Base-by-base conservation (phyloP, 179 eudicot genomes). In the Actinidia polygama region DNA sequence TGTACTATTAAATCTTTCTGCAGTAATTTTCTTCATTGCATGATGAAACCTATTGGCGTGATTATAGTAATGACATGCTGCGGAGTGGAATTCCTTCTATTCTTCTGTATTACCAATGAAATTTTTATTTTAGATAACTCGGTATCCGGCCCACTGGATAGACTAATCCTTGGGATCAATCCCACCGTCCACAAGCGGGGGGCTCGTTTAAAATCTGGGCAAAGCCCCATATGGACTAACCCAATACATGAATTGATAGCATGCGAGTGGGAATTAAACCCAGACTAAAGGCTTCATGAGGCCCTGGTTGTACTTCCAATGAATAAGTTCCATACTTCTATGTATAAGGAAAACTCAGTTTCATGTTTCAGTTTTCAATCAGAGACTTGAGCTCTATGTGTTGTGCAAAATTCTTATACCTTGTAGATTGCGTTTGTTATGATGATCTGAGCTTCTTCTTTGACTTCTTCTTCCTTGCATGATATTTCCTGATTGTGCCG, bases 401-500 rank as follows among this genome's bases (percentile, higher is more conserved):
- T 50, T 64, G 23, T 16, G 71, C 47, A 8, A 53, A 53, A 18
- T 24, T 30, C 7, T 36, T 24, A 62, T 64, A 53, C 62, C 24
- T 54, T 72, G 24, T 19, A n/a, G 66, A 69, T 54, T 54, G 40
- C 49, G 21, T 80, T 4, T 30, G 11, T 66, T 61, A 30, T 50
- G 18, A 59, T 24, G 24, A 30, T 70, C 53, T 81, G 72, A 76
- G 59, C 40, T 19, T 69, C 71, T 68, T 8, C 18, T 30, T 83
- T 70, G 24, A 15, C 61, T 70, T 69, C 19, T 58, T 53, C 19
- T 58, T 67, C 47, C 44, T 30, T 62, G 73, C 79, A 80, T 80
- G 87, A 67, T 63, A 70, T 57, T 59, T n/a, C 74, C 15, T 23
- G 51, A 57, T 66, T 71, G 61, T 82, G 77, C 82, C 83, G 84